Conservation (phyloP, 192 early-diverging fungal genomes). For the Backusella sp. region DNA sequence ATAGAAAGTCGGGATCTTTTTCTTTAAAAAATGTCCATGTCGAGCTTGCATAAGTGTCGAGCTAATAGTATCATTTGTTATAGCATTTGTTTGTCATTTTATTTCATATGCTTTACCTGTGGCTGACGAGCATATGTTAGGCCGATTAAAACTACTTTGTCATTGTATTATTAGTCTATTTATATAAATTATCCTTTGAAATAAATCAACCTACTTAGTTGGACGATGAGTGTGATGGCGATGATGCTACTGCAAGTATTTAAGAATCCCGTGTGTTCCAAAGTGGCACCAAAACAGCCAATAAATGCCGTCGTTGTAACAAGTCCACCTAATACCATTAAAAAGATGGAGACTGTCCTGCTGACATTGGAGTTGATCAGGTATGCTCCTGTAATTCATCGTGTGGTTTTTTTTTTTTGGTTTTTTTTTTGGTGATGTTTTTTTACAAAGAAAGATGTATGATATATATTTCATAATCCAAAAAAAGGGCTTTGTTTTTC, state of each 20-base stretch:
- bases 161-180: background rate
- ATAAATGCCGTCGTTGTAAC: constrained; percentile 12
- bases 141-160: background rate
- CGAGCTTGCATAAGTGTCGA: constrained; percentile 19
- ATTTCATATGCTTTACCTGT: constrained; percentile 5
- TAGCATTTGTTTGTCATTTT: background rate
- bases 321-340: constrained; percentile 13
- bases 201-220: constrained; percentile 6
- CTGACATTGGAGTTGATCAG: constrained; percentile 15
- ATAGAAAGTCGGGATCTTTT: constrained; percentile 15
- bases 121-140: constrained; percentile 3
- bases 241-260: constrained; percentile 15
- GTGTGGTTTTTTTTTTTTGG: background rate
- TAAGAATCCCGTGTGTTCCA: constrained; percentile 23
- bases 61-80: background rate
- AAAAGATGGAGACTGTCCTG: background rate
- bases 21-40: constrained; percentile 20
- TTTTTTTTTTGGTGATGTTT: background rate
- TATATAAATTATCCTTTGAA: background rate
- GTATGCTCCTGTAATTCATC: constrained; percentile 20
- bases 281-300: constrained; percentile 16
- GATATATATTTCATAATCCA: too few species aligned
- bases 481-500: background rate
- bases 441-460: background rate
- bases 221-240: constrained; percentile 3